Percentiles rank a stretch among this genome's conserved stretches.
Conservation (phyloP, 768 basidiomycete genomes). For the Calvatia gigantea region DNA sequence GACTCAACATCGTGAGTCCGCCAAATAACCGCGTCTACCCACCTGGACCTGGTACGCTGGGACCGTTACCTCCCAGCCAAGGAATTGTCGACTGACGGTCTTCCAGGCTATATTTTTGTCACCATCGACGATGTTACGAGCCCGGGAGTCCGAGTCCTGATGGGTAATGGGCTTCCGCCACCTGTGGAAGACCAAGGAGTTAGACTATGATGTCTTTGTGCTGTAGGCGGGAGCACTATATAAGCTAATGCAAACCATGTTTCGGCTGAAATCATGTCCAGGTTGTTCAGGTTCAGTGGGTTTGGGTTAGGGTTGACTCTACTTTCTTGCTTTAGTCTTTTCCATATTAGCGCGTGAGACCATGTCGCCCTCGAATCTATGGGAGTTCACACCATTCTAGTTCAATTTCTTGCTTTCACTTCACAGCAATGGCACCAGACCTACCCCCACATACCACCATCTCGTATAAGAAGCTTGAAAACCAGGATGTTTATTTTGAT, state of each 20-base stretch:
- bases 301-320: too few species aligned
- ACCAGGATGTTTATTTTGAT: conserved; percentile 16
- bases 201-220: neutral
- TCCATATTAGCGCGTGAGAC: too few species aligned
- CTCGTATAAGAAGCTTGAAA: conserved; percentile 17
- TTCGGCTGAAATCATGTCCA: too few species aligned
- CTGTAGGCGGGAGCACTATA: too few species aligned
- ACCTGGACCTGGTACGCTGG: conserved; percentile 37
- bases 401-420: neutral
- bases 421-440: neutral
- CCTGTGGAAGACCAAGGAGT: conserved; percentile 33
- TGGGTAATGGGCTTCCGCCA: conserved; percentile 36
- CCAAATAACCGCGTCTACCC: conserved; percentile 34
- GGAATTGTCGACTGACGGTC: too few species aligned
- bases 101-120: neutral
- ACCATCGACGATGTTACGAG: conserved; percentile 22
- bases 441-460: conserved; percentile 14
- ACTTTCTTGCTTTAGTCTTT: too few species aligned
- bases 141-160: conserved; percentile 32
- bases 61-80: neutral
- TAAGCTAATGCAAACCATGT: too few species aligned
- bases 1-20: conserved; percentile 29
- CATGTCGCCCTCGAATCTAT: too few species aligned
- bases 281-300: too few species aligned
- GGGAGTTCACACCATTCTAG: too few species aligned